These are phyloP conservation scores for Cyanidioschyzon merolae DNA, from an alignment of 23 red algal genomes.

Conservation along the genomic window DNA sequence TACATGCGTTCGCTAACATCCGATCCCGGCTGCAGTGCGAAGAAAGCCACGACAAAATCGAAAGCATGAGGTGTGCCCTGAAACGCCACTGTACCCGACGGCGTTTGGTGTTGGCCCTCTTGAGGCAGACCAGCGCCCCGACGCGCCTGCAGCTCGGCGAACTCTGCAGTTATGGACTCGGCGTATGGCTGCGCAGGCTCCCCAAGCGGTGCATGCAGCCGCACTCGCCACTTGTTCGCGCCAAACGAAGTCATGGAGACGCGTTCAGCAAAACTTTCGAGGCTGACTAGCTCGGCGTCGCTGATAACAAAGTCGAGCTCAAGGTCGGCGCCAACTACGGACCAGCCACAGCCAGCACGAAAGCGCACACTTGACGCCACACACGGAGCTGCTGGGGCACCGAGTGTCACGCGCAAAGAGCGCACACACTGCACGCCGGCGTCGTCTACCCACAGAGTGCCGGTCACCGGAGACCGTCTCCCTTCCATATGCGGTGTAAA, in stretches of 20 bases:
- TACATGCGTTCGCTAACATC: background rate
- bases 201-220: background rate
- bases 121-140: background rate
- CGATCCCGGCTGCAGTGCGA: background rate
- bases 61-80: background rate
- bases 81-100: background rate
- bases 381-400: background rate
- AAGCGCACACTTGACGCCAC: background rate
- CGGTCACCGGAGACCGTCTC: background rate
- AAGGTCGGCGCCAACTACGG: background rate
- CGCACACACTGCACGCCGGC: background rate
- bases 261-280: background rate
- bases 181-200: background rate
- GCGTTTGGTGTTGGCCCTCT: background rate
- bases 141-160: background rate
- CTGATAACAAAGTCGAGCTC: background rate
- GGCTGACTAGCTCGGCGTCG: background rate
- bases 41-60: background rate
- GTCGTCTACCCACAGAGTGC: background rate
- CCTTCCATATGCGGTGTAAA: background rate
- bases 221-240: background rate
- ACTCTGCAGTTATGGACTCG: background rate
- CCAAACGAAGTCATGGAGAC: background rate
- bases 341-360: background rate
- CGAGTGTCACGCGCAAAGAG: background rate